phyloP scores from a whole-genome alignment of 495 filamentous ascomycete species.

The Trichoderma erinaceum region DNA sequence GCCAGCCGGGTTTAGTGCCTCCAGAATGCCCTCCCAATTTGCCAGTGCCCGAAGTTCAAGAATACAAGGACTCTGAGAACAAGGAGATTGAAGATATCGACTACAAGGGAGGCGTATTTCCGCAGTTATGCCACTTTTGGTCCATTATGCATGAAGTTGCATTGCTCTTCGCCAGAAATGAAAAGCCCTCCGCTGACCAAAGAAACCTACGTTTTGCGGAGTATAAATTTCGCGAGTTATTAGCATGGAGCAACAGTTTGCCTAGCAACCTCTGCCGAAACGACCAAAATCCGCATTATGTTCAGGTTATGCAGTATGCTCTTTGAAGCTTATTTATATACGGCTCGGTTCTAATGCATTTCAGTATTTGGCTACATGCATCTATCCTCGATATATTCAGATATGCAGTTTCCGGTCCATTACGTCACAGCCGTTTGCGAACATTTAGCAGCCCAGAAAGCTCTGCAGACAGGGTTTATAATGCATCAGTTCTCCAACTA shows the following conservation, averaged over 20 bases:
- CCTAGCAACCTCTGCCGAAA: not conserved
- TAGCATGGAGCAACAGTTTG: conserved; percentile 16
- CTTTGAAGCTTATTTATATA: not conserved
- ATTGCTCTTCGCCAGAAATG: not conserved
- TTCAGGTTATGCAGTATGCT: conserved; percentile 15
- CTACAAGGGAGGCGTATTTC: conserved; percentile 18
- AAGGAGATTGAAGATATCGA: too few species aligned
- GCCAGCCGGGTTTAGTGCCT: not conserved
- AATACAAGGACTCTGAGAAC: not conserved
- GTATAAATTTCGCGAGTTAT: conserved; percentile 12
- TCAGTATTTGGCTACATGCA: conserved; percentile 27
- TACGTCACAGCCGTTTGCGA: conserved; percentile 7
- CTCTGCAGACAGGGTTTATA: conserved; percentile 21
- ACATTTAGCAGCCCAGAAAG: conserved; percentile 21
- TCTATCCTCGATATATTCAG: conserved; percentile 23
- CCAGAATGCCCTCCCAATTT: conserved; percentile 3
- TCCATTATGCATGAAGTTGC: conserved; percentile 12
- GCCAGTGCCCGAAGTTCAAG: conserved; percentile 10
- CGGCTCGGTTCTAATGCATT: too few species aligned
- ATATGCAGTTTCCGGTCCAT: conserved; percentile 21
- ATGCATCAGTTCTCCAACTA: conserved; percentile 26
- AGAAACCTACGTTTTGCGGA: conserved; percentile 11
- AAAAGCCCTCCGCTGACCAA: not conserved
- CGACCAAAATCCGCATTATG: conserved; percentile 12
- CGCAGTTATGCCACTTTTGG: conserved; percentile 17